Percentiles rank a stretch among this genome's conserved stretches.
Conservation (phyloP, 805 yeast genomes). For the Metschnikowia koreensis region DNA sequence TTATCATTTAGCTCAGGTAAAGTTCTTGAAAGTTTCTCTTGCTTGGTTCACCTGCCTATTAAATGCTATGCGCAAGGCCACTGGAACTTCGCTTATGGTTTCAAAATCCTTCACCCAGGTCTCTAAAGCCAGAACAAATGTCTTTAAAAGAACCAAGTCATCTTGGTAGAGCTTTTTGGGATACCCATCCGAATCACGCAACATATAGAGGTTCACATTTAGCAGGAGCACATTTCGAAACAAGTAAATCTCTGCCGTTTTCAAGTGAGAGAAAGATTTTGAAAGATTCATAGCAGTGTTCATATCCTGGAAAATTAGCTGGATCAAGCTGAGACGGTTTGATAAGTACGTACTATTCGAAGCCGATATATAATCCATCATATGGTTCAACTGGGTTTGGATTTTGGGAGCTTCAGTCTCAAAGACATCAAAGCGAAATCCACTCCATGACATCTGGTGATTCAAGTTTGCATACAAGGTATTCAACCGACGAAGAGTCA, state of each 20-base stretch:
- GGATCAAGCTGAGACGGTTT: too few species aligned
- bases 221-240: neutral
- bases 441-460: too few species aligned
- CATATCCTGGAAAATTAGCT: neutral
- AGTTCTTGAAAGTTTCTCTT: neutral
- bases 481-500: too few species aligned
- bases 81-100: neutral
- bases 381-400: too few species aligned
- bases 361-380: too few species aligned
- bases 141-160: neutral
- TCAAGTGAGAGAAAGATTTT: neutral
- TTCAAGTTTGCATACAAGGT: too few species aligned
- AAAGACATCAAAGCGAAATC: too few species aligned
- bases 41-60: neutral
- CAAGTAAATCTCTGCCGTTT: neutral
- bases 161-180: neutral
- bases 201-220: neutral
- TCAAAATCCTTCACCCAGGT: neutral
- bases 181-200: neutral
- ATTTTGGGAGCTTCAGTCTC: too few species aligned
- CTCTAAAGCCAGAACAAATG: neutral
- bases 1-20: neutral
- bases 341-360: too few species aligned
- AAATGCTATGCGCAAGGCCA: neutral
- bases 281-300: neutral